Conservation (phyloP, 1,139 yeast species). For the Blastobotrys apis region DNA sequence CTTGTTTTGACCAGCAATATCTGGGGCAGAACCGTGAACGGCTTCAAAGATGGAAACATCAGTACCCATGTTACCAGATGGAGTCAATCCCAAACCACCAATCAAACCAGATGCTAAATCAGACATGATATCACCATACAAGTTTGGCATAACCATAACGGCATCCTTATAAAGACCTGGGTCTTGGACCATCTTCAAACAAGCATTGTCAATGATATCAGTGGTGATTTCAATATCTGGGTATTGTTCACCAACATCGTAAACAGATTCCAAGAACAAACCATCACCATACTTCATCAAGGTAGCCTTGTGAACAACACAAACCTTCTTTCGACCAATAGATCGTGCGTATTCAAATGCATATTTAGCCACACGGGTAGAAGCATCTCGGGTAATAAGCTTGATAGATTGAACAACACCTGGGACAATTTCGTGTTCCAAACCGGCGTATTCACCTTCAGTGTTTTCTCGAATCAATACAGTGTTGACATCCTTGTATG, state of each 20-base stretch:
- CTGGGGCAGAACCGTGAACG: constrained; percentile 99
- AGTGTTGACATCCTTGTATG: constrained; percentile 90
- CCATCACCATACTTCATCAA: constrained; percentile 98
- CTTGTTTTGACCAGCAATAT: constrained; percentile 94
- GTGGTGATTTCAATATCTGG: constrained; percentile 80
- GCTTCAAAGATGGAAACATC: constrained; percentile 97
- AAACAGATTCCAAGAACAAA: constrained; percentile 87
- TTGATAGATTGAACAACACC: constrained; percentile 98
- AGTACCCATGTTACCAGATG: constrained; percentile 99
- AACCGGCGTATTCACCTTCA: constrained; percentile 99
- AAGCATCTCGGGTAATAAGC: constrained; percentile 92
- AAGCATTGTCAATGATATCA: constrained; percentile 94
- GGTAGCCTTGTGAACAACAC: constrained; percentile 97
- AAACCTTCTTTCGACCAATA: constrained; percentile 80
- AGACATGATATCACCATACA: constrained; percentile 96
- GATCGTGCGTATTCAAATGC: constrained; percentile 95
- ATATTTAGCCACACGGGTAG: constrained; percentile 92
- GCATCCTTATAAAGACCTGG: constrained; percentile 77
- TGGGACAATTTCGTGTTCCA: constrained; percentile 95
- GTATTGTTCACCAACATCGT: constrained; percentile 83
- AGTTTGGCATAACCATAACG: constrained; percentile 99
- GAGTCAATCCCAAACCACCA: constrained; percentile 98
- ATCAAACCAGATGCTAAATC: constrained; percentile 95
- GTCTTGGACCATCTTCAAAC: constrained; percentile 82
- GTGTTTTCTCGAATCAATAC: constrained; percentile 98